Base-by-base conservation (phyloP, 177 flowering plant species). In the Vitis hybrid region DNA sequence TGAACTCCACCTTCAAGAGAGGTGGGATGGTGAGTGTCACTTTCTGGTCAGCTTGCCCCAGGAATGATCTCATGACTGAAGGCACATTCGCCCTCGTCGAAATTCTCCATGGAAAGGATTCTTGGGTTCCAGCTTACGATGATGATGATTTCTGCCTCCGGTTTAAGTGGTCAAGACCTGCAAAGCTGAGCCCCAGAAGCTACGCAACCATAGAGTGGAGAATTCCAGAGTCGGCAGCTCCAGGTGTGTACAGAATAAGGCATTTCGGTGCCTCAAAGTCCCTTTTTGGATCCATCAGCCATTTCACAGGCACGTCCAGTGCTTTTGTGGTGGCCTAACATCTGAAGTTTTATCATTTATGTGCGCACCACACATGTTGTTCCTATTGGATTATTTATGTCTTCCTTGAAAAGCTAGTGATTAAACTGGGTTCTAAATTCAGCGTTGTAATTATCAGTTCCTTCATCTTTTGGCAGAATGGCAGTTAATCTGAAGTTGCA, bases 61-160 rank as follows among this genome's bases (percentile, higher is more conserved):
- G 99, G 72, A 93, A 96, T 69, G 98, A 92, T 77, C 95, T 96
- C 65, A 82, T 93, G 97, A 92, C 97, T 2, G 97, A 92, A 73
- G 99, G 99, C 14, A 93, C 99, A 46, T 96, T 86, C 78, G 79
- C 95, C 32, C 85, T 92, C 40, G 98, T 96, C 48, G 99, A 96
- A 80, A 52, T 79, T 12, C 91, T 90, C 56, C 81, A 82, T 7
- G 86, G 84, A 5, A 81, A 76, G 70, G 87, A 87, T 49, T 64
- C 74, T 0, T 96, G 99, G 98, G 69, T 79, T 11, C 97, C 98
- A 6, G 85, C 82, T 56, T 93, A 96, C 66, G 99, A 93, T 55
- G 99, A 96, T 12, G 99, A 93, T 71, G 99, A 96, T 74, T 91
- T 90, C 77, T 92, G 98, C 76, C 80, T 93, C 11, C 87, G 95